phyloP scores from a whole-genome alignment of 305 asterid genomes.

The Solanum hybrid region DNA sequence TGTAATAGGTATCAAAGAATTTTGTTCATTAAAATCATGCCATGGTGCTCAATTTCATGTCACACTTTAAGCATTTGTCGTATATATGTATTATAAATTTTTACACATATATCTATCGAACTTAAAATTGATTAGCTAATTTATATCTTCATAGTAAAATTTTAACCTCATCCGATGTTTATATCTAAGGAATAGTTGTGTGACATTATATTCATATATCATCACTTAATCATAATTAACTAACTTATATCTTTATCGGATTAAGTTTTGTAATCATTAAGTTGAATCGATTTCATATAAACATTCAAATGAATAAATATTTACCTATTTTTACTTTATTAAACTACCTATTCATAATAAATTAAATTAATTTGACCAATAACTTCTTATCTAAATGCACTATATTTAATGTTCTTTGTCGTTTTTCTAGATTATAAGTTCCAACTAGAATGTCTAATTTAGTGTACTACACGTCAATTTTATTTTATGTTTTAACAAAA shows the following conservation, averaged over 20 bases:
- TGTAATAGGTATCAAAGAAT: background rate
- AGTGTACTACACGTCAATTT: background rate
- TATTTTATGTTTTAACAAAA: background rate
- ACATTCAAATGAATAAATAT: background rate
- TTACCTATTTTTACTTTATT: background rate
- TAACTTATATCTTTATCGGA: background rate
- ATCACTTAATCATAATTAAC: background rate
- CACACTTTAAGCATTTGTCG: background rate
- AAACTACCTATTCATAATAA: background rate
- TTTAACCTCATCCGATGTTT: too few relatives aligned
- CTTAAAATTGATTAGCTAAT: background rate
- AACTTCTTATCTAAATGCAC: background rate
- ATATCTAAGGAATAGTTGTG: too few relatives aligned
- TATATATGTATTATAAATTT: background rate
- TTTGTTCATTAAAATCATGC: background rate
- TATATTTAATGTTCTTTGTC: background rate
- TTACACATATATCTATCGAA: background rate
- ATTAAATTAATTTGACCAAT: background rate
- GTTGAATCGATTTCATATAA: background rate
- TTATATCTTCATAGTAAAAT: background rate
- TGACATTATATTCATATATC: background rate
- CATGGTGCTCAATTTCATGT: too few relatives aligned
- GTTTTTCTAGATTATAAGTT: background rate
- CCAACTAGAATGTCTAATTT: background rate
- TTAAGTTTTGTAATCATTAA: background rate